These are phyloP conservation scores for Phytopythium kandeliae DNA, from an alignment of 352 stramenopile genomes.

Conservation along the genomic window DNA sequence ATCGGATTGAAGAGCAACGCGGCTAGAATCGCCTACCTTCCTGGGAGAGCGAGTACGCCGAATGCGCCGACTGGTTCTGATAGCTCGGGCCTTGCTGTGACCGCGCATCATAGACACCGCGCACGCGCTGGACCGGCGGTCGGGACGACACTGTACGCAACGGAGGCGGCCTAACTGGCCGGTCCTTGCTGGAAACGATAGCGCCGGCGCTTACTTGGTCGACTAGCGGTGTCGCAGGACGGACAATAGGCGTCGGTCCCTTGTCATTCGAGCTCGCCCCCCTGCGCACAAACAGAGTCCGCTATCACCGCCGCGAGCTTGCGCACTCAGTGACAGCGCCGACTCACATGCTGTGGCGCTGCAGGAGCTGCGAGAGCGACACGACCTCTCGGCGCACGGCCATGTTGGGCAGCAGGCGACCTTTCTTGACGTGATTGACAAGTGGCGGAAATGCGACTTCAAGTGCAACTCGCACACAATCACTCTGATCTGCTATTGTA, in stretches of 20 bases:
- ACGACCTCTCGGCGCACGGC: slow-evolving; percentile 60
- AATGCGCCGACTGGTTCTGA: slow-evolving; percentile 11
- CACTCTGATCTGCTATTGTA: slow-evolving; percentile 1
- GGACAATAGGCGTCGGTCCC: no score
- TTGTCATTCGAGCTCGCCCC: not conserved
- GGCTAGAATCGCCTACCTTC: slow-evolving; percentile 16
- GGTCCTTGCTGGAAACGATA: not conserved
- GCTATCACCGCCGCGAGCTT: not conserved
- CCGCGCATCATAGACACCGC: not conserved
- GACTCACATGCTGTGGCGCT: slow-evolving; percentile 33
- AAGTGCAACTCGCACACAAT: slow-evolving; percentile 4
- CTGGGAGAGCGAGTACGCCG: slow-evolving; percentile 15
- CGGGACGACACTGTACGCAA: not conserved
- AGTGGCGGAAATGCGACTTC: not conserved
- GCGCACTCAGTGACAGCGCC: not conserved
- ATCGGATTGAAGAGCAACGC: no score
- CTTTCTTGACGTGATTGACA: slow-evolving; percentile 1
- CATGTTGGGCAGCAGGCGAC: slow-evolving; percentile 21
- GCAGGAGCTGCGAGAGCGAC: slow-evolving; percentile 66
- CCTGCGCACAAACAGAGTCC: not conserved
- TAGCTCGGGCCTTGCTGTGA: slow-evolving; percentile 3
- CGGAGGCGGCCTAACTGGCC: not conserved
- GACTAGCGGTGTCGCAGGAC: not conserved
- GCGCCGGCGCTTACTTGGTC: not conserved
- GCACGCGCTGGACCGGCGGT: not conserved